Evolutionary conservation across 768 basidiomycete genomes (phyloP), one percentile per base, ranked within the genome.

Genomic region (Psilocybe cubensis): DNA sequence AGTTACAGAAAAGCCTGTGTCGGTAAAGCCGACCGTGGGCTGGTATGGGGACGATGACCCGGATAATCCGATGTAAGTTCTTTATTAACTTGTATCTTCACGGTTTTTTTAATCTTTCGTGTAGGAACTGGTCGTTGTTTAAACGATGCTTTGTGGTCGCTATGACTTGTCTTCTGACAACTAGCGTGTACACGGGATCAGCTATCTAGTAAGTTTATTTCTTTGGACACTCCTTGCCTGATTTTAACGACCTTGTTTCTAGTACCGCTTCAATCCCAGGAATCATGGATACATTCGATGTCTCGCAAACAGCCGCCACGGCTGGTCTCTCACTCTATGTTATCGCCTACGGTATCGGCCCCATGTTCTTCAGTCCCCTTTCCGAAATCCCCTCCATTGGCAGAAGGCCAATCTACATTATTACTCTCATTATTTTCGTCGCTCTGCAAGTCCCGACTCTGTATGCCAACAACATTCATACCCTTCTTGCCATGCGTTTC

Each of bases 101-200:
- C 45, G 21, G 12, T 25, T 8, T n/a, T n/a, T 12, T 21, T 27
- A 18, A n/a, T 47, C 9, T 17, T 25, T 29, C 4, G 14, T 42
- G 14, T 40, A 52, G 51, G 27, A 52, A 52, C n/a, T 52, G 51
- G 51, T 38, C 25, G 7, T 29, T 52, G 41, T 4, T 10, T 5
- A 52, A 52, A 28, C 31, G 35, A 41, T 38, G 33, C 35, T 24
- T 52, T 14, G 51, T 52, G 21, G 18, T 54, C 21, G 52, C 6
- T 20, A 21, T 54, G 14, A 54, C 42, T 17, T 43, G 41, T 23
- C 44, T 54, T 44, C 52, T 44, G 25, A 54, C 52, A n/a, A 29
- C 42, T 28, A 54, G 43, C 25, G 52, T 44, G 12, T 54, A 44
- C 52, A 54, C 38, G 23, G 51, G 51, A 52, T 52, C 51, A 23